phyloP scores from a whole-genome alignment of 495 filamentous ascomycete genomes.

The Tuber magnatum region DNA sequence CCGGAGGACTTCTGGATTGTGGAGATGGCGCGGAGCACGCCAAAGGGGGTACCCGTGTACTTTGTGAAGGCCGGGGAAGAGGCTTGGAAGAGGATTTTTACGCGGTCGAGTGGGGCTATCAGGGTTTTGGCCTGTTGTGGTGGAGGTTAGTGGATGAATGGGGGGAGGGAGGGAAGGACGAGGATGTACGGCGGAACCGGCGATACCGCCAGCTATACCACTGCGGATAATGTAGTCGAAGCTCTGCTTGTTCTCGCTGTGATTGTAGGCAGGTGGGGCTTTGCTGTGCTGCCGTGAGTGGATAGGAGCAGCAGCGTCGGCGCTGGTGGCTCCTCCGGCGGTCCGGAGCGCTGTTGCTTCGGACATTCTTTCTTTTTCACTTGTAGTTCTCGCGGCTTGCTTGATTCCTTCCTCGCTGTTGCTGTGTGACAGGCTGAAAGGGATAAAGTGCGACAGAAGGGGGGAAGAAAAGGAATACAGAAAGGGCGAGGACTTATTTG shows the following conservation, averaged over 20 bases:
- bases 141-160: conserved; percentile 17
- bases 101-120: conserved; percentile 90
- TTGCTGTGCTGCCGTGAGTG: conserved; percentile 11
- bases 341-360: conserved; percentile 14
- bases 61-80: conserved; percentile 88
- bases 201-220: conserved; percentile 77
- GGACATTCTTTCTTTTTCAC: neutral
- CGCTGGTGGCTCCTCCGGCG: neutral
- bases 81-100: conserved; percentile 97
- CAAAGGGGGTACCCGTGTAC: conserved; percentile 81
- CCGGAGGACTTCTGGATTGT: conserved; percentile 77
- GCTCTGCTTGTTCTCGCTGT: conserved; percentile 51
- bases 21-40: conserved; percentile 65
- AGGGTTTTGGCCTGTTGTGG: conserved; percentile 75
- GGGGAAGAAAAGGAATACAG: neutral
- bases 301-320: neutral
- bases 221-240: conserved; percentile 73
- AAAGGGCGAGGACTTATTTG: neutral
- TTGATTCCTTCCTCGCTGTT: neutral
- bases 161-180: neutral
- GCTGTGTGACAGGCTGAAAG: neutral
- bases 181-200: conserved; percentile 70
- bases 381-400: neutral
- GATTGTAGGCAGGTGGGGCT: conserved; percentile 28
- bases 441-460: neutral